phyloP scores from a whole-genome alignment of 2,329 filamentous ascomycete species.

The Colletotrichum somersetense region DNA sequence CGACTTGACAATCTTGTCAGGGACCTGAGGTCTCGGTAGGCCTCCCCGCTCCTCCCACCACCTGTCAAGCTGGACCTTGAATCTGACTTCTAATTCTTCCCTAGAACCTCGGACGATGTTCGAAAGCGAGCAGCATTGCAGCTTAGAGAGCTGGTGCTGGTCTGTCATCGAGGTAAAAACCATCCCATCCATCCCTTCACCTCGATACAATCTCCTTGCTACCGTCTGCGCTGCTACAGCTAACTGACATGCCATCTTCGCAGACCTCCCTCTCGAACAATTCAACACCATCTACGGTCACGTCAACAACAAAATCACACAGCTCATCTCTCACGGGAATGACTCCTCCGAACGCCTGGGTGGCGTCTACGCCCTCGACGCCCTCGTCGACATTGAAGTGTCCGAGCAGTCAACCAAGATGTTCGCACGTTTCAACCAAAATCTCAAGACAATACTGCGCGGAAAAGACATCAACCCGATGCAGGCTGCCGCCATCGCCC shows the following conservation, averaged over 20 bases:
- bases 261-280: slow-evolving; percentile 83
- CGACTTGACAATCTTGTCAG: slow-evolving; percentile 67
- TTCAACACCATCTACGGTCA: slow-evolving; percentile 73
- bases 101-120: slow-evolving; percentile 58
- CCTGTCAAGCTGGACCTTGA: not conserved
- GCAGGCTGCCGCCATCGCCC: slow-evolving; percentile 87
- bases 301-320: slow-evolving; percentile 69
- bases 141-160: slow-evolving; percentile 66
- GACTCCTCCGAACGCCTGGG: slow-evolving; percentile 91
- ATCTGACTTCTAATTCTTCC: not conserved
- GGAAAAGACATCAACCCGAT: slow-evolving; percentile 93
- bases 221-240: not conserved
- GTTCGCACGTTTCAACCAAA: slow-evolving; percentile 92
- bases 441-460: slow-evolving; percentile 86
- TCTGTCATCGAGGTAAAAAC: slow-evolving; percentile 66
- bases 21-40: slow-evolving; percentile 68
- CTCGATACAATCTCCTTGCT: slow-evolving; percentile 19
- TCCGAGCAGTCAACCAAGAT: slow-evolving; percentile 89
- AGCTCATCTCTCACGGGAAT: slow-evolving; percentile 84
- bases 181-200: slow-evolving; percentile 4
- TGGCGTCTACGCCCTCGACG: slow-evolving; percentile 91
- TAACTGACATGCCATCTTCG: slow-evolving; percentile 25
- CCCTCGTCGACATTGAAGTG: slow-evolving; percentile 95
- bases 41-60: slow-evolving; percentile 12
- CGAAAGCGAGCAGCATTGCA: slow-evolving; percentile 66